Conservation (phyloP, 768 basidiomycete genomes). For the Strobilomyces confusus region DNA sequence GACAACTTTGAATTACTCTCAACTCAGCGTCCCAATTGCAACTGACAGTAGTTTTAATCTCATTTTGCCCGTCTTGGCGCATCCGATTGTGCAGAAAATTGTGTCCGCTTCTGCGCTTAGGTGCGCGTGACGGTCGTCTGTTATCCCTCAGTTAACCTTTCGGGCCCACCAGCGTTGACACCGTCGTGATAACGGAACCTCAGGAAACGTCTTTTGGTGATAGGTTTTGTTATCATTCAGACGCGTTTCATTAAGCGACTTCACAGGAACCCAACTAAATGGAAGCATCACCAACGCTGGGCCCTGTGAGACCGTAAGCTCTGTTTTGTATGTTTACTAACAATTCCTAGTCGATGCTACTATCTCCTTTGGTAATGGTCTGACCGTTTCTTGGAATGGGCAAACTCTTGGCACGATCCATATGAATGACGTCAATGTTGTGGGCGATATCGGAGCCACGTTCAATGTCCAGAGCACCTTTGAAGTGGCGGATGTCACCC, state of each 20-base stretch:
- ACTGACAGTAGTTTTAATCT: slow-evolving; percentile 62
- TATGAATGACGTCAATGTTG: slow-evolving; percentile 55
- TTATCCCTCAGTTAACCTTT: not conserved
- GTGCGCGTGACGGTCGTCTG: slow-evolving; percentile 29
- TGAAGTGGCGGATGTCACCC: slow-evolving; percentile 50
- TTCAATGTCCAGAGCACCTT: slow-evolving; percentile 55
- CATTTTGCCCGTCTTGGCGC: slow-evolving; percentile 65
- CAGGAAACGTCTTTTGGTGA: slow-evolving; percentile 55
- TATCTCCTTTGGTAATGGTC: slow-evolving; percentile 60
- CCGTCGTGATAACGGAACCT: slow-evolving; percentile 58
- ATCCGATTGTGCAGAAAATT: slow-evolving; percentile 71
- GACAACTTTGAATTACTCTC: slow-evolving; percentile 60
- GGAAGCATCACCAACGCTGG: slow-evolving; percentile 68
- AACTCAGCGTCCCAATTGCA: slow-evolving; percentile 48
- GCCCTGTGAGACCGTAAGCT: slow-evolving; percentile 50
- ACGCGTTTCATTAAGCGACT: slow-evolving; percentile 2
- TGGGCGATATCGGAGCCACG: slow-evolving; percentile 60
- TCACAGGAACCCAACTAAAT: slow-evolving; percentile 45
- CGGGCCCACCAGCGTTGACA: slow-evolving; percentile 42
- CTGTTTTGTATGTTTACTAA: slow-evolving; percentile 3
- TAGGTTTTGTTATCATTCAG: not conserved
- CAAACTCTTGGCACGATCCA: slow-evolving; percentile 54
- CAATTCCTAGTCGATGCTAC: slow-evolving; percentile 53
- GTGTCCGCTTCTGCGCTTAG: slow-evolving; percentile 55
- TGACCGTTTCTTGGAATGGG: slow-evolving; percentile 59